A percentile compares a stretch with the other conserved stretches of the same genome.
Conservation (phyloP, 257 asterid genomes). For the Capsicum pubescens region DNA sequence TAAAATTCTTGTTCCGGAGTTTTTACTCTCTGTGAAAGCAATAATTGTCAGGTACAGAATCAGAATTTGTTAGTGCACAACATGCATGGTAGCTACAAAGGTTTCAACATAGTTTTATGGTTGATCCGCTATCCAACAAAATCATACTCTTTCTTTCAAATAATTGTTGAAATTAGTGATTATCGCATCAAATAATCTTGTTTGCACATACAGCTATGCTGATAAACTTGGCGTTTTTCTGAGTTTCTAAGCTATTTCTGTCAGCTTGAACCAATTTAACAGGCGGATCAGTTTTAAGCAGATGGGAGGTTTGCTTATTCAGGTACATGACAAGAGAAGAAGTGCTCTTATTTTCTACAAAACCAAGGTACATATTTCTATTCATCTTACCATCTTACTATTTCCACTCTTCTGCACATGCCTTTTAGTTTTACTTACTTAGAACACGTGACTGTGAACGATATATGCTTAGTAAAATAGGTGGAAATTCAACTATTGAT, state of each 20-base stretch:
- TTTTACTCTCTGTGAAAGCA: background rate
- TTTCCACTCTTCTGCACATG: constrained; percentile 21
- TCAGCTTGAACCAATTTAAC: constrained; percentile 24
- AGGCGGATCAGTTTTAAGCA: constrained; percentile 17
- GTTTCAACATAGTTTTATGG: background rate
- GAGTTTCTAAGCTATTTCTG: background rate
- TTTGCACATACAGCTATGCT: background rate
- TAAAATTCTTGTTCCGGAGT: background rate
- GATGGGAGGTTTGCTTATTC: background rate
- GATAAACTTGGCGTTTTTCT: background rate
- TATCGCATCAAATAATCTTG: background rate
- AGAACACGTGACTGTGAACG: background rate
- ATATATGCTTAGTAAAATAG: background rate
- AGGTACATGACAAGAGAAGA: background rate
- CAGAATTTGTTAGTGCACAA: background rate
- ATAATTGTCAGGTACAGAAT: constrained; percentile 4
- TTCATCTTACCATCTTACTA: background rate
- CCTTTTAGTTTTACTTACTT: background rate
- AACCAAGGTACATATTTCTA: constrained; percentile 21
- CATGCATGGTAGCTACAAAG: background rate
- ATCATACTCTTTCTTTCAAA: background rate
- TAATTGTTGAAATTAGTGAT: background rate
- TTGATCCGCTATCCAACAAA: background rate
- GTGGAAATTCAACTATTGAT: background rate
- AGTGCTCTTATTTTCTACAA: background rate